Percentiles rank a stretch among this genome's conserved stretches.
Conservation (phyloP, 1,284 basidiomycete species). For the Tilletia walkeri region DNA sequence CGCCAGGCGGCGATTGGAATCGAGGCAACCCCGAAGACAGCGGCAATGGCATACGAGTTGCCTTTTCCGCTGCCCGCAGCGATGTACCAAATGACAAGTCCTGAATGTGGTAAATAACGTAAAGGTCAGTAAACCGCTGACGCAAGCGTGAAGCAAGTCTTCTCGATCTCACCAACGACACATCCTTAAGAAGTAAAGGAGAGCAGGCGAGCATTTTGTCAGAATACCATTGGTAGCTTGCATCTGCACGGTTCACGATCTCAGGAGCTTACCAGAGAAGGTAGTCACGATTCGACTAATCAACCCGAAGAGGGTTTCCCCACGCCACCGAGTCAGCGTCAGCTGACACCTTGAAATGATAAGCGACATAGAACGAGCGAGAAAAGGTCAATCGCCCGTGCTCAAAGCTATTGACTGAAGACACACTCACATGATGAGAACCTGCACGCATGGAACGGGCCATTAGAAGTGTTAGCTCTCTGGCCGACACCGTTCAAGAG, state of each 20-base stretch:
- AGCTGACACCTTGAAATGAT: slow-evolving; percentile 44
- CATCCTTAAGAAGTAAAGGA: not conserved
- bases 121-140: not conserved
- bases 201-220: not conserved
- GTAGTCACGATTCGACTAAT: slow-evolving; percentile 42
- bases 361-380: not conserved
- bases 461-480: too few relatives aligned
- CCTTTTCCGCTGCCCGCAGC: slow-evolving; percentile 60
- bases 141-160: not conserved
- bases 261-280: slow-evolving; percentile 28
- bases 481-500: not conserved
- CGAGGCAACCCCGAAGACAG: slow-evolving; percentile 68
- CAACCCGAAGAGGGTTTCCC: slow-evolving; percentile 48
- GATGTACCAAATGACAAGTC: slow-evolving; percentile 68
- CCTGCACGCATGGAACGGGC: not conserved
- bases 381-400: slow-evolving; percentile 15
- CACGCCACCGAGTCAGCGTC: slow-evolving; percentile 43
- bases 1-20: slow-evolving; percentile 64
- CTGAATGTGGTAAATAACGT: slow-evolving; percentile 57
- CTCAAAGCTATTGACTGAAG: not conserved
- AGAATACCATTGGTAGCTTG: too few relatives aligned
- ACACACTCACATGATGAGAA: slow-evolving; percentile 9
- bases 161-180: not conserved
- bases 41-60: slow-evolving; percentile 73
- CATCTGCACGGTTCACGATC: too few relatives aligned